Evolutionary conservation across 371 early-diverging fungal genomes (phyloP).

Genomic region (Mucor circinelloides): DNA sequence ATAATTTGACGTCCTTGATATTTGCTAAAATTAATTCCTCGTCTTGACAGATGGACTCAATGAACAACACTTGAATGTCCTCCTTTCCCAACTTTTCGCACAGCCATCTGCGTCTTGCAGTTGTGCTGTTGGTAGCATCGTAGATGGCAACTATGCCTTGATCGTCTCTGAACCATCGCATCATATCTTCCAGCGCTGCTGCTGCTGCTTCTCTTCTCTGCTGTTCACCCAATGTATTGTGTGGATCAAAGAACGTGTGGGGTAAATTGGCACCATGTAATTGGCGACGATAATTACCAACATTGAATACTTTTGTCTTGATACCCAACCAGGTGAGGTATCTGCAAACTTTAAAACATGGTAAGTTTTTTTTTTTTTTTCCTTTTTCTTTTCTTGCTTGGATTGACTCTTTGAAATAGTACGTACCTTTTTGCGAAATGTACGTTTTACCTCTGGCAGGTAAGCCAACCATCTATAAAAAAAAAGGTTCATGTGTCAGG

Average conservation of each 20-base stretch:
- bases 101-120: constrained; percentile 76
- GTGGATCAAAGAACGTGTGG: constrained; percentile 93
- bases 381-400: not conserved
- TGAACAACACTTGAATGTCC: constrained; percentile 90
- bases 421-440: constrained; percentile 88
- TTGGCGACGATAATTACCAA: constrained; percentile 94
- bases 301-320: constrained; percentile 90
- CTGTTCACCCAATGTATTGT: constrained; percentile 73
- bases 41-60: constrained; percentile 95
- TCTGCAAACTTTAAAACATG: constrained; percentile 67
- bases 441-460: constrained; percentile 92
- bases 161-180: constrained; percentile 85
- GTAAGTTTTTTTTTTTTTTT: not conserved
- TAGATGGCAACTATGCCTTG: constrained; percentile 87
- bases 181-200: constrained; percentile 88
- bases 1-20: constrained; percentile 92
- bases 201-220: constrained; percentile 83
- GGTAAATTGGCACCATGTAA: constrained; percentile 82
- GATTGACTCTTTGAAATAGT: too few relatives aligned
- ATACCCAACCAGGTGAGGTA: constrained; percentile 97
- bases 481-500: not conserved
- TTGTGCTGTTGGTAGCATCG: constrained; percentile 97
- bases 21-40: constrained; percentile 83
- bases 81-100: constrained; percentile 65
- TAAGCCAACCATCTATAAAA: constrained; percentile 76